Percentiles rank a stretch among this genome's conserved stretches.
Conservation (phyloP, 2,329 filamentous ascomycete species). For the Curvularia sp. region DNA sequence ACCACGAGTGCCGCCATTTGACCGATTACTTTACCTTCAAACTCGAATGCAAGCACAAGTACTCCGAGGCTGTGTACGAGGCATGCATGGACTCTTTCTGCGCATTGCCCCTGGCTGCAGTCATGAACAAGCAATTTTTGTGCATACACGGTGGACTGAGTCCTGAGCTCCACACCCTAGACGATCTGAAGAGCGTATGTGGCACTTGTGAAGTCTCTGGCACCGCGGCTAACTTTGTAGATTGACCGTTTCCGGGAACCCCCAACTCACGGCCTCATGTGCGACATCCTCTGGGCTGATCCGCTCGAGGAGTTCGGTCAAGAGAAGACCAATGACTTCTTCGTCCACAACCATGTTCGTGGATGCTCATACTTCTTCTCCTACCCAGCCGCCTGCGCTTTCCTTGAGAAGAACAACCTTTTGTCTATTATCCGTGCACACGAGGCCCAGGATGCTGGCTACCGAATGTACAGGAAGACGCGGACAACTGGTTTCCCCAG, state of each 20-base stretch:
- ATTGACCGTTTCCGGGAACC: slow-evolving; percentile 98
- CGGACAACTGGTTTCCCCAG: slow-evolving; percentile 97
- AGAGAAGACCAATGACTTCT: slow-evolving; percentile 97
- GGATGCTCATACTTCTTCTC: slow-evolving; percentile 99
- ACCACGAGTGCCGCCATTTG: slow-evolving; percentile 98
- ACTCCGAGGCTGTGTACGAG: slow-evolving; percentile 94
- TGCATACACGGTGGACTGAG: slow-evolving; percentile 97
- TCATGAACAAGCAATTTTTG: slow-evolving; percentile 99
- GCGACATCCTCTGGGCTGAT: slow-evolving; percentile 98
- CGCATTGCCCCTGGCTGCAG: slow-evolving; percentile 85
- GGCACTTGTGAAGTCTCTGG: neutral
- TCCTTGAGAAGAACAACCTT: slow-evolving; percentile 98
- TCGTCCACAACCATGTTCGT: slow-evolving; percentile 96
- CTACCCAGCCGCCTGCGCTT: slow-evolving; percentile 94
- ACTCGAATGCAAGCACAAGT: slow-evolving; percentile 99
- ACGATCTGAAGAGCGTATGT: slow-evolving; percentile 86
- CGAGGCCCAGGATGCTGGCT: slow-evolving; percentile 97
- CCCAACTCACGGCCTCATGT: slow-evolving; percentile 97
- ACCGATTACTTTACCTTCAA: slow-evolving; percentile 99
- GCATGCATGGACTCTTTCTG: slow-evolving; percentile 99
- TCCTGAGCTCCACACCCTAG: slow-evolving; percentile 92
- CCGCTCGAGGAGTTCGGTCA: slow-evolving; percentile 98
- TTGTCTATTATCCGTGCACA: slow-evolving; percentile 96
- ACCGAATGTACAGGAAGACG: slow-evolving; percentile 99
- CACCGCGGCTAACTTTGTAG: slow-evolving; percentile 55